Base-by-base conservation (phyloP, 2,329 filamentous ascomycete genomes). In the Magnaporthiopsis poae region DNA sequence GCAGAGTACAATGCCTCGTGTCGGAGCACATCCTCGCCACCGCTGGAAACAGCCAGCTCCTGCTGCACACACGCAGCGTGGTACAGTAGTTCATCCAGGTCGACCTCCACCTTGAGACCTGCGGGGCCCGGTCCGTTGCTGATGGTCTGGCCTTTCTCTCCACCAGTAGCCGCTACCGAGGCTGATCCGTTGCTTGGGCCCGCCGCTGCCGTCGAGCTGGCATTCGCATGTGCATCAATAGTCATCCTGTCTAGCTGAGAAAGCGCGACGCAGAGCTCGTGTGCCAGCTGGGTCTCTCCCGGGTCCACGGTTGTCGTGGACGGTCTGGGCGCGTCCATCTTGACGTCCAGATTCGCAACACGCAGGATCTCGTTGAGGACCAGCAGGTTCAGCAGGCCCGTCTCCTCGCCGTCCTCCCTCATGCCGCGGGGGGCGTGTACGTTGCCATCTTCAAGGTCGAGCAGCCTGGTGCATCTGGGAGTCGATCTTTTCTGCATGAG, bases 21-120 rank as follows among this genome's bases (percentile, higher is more conserved):
- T 5, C 63, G 63, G 18, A 65, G 52, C 15, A 65, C 31, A 39
- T 62, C 61, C 31, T 60, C 46, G 56, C 59, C 63, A 13, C 27
- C 63, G 25, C 39, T 60, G 7, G 27, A 31, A 27, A 65, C 56
- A 29, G 63, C 63, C 18, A 65, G 46, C n/a, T 65, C 63, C 63
- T 65, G 63, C 56, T 65, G 63, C 18, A 65, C 63, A 31, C 63
- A 65, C 11, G 63, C 63, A 27, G 63, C 63, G 56, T 65, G 63
- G 46, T 65, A 65, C 27, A 60, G n/a, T 21, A 65, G 27, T 2
- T 59, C 46, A 29, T 60, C 52, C 63, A 65, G n/a, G 29, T 35
- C 63, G 27, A 36, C 63, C 11, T 29, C 52, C 29, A 33, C 25
- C 27, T 25, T n/a, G 25, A 25, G n/a, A 33, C 29, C 31, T 27